Percentiles rank a stretch among this genome's conserved stretches.
Evolutionary conservation across 441 rosid species (phyloP).

Genomic region (Gossypium gossypioides): DNA sequence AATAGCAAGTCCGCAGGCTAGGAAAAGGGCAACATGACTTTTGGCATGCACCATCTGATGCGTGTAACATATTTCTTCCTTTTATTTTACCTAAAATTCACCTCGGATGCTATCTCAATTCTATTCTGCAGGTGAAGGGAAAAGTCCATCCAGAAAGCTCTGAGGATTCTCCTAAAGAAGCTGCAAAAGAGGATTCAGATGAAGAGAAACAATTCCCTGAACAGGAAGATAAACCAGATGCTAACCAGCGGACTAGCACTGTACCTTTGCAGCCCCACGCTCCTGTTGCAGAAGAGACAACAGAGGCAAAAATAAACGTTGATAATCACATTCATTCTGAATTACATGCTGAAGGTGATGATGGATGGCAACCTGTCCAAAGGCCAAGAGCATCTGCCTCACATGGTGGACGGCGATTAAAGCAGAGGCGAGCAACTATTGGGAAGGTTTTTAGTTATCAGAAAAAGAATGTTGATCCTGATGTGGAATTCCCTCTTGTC

Average conservation of each 20-base stretch:
- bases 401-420: conserved; percentile 62
- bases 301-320: conserved; percentile 23
- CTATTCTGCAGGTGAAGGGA: conserved; percentile 43
- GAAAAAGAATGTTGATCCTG: conserved; percentile 58
- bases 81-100: neutral
- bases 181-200: conserved; percentile 44
- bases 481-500: conserved; percentile 39
- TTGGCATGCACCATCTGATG: neutral
- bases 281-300: conserved; percentile 31
- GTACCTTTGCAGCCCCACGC: conserved; percentile 29
- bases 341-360: conserved; percentile 65
- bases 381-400: conserved; percentile 79
- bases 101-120: conserved; percentile 7
- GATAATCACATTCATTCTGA: conserved; percentile 33
- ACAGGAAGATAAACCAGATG: conserved; percentile 26
- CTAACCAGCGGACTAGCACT: conserved; percentile 30
- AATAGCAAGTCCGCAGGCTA: neutral
- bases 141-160: conserved; percentile 28
- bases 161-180: conserved; percentile 32
- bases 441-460: conserved; percentile 65
- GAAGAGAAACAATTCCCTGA: conserved; percentile 38
- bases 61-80: neutral
- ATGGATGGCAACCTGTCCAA: conserved; percentile 98
- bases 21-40: neutral
- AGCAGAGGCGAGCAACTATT: conserved; percentile 77